Evolutionary conservation across 345 rosid species (phyloP).

Genomic region (Acer negundo): DNA sequence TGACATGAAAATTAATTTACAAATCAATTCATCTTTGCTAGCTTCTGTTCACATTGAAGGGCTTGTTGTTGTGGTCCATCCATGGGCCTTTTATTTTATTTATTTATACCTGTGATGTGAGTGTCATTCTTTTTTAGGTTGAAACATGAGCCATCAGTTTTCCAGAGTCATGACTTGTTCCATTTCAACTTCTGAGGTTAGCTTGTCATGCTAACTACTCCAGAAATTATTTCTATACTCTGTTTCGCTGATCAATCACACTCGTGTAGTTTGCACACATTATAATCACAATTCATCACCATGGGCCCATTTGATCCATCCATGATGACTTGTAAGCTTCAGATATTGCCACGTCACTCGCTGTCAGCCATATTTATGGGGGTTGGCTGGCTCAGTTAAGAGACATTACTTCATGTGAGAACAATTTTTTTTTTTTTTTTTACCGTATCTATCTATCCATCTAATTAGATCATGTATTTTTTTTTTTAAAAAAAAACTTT

Average conservation of each 20-base stretch:
- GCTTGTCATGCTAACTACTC: neutral
- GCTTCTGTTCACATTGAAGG: too few species aligned
- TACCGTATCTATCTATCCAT: too few species aligned
- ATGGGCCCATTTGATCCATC: neutral
- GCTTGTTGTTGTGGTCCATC: neutral
- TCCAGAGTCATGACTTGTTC: neutral
- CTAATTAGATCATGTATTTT: too few species aligned
- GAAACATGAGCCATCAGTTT: neutral
- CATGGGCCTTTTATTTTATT: neutral
- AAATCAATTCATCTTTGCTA: too few species aligned
- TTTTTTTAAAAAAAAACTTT: too few species aligned
- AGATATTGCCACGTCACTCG: neutral
- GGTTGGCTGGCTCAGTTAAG: conserved; percentile 28
- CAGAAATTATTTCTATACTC: neutral
- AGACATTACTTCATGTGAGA: neutral
- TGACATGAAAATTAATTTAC: too few species aligned
- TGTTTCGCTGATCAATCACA: neutral
- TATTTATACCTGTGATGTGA: neutral
- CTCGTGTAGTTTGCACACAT: neutral
- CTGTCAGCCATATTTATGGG: conserved; percentile 14
- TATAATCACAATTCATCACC: neutral
- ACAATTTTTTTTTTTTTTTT: too few species aligned
- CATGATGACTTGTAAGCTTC: neutral
- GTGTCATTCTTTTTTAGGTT: neutral
- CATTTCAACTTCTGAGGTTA: neutral